Evolutionary conservation across 805 yeast genomes (phyloP), one percentile per base, ranked within the genome.

Genomic region (Grigorovia yakushimaensis): DNA sequence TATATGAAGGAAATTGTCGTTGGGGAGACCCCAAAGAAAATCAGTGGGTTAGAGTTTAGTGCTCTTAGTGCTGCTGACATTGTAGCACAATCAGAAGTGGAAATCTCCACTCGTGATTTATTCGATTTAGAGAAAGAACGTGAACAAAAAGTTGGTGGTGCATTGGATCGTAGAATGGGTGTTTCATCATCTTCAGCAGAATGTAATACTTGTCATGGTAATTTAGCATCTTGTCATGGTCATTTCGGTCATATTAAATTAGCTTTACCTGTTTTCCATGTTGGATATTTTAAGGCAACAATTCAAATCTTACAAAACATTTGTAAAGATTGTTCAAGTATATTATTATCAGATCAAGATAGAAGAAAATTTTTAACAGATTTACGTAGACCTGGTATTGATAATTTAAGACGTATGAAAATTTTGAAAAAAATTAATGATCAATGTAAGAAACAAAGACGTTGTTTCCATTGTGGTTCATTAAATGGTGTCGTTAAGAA

Each of bases 401-500:
- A 93, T 65, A 93, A 93, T 62, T 72, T 93, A 58, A 79, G 95
- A 57, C 77, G 97, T 59, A 91, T 93, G 97, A 84, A 80, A 55
- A 78, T 88, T 48, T 70, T 93, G 55, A 91, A 85, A 67, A 79
- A 78, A 57, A 75, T 93, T 49, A 69, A 83, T 53, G 97, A 89
- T 50, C 98, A 91, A 72, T 88, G 97, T 67, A 88, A 89, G 58
- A 93, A 93, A 59, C 97, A 89, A 68, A 77, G 98, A 60, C 73
- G 95, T 56, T 93, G 99, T 65, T 69, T 88, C 30, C 70, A 78
- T 30, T 93, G 99, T 73, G 84, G 87, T 57, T 82, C 88, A 13
- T 69, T 91, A 47, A 93, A 94, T 61, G 99, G 99, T 56, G 97
- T 93, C 45, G 98, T 93, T 23, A 93, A 93, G 65, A 89, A 88